These are phyloP conservation scores for Hypoxylon sp. DNA, from an alignment of 2,329 filamentous ascomycete species.

Conservation along the genomic window DNA sequence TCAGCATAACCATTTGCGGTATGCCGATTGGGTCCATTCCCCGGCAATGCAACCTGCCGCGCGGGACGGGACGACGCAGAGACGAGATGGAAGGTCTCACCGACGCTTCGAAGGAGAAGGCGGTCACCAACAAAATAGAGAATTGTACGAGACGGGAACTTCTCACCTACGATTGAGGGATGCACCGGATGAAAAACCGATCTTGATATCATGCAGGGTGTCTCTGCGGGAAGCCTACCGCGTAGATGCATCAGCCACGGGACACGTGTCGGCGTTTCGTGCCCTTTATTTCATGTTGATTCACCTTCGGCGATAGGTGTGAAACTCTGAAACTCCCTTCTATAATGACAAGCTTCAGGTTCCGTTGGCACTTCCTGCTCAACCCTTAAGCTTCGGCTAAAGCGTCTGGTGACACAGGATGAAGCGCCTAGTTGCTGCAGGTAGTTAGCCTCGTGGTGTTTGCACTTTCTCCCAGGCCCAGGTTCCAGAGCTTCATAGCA, in stretches of 20 bases:
- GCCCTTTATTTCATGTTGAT: constrained; percentile 8
- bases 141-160: constrained; percentile 12
- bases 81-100: constrained; percentile 18
- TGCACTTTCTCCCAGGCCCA: constrained; percentile 16
- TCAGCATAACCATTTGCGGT: constrained; percentile 8
- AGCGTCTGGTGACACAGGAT: constrained; percentile 27
- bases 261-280: constrained; percentile 30
- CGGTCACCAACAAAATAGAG: not conserved
- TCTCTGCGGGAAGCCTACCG: constrained; percentile 13
- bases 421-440: constrained; percentile 37
- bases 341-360: not conserved
- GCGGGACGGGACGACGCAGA: constrained; percentile 22
- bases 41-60: constrained; percentile 24
- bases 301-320: constrained; percentile 3
- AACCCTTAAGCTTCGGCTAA: constrained; percentile 6
- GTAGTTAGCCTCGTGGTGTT: constrained; percentile 23
- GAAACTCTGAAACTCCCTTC: constrained; percentile 1
- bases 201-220: constrained; percentile 33
- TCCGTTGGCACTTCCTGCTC: not conserved
- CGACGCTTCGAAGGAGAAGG: not conserved
- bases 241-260: constrained; percentile 3
- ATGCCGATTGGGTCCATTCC: constrained; percentile 18
- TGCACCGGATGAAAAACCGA: constrained; percentile 32
- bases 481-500: not conserved
- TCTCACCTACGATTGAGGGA: constrained; percentile 14